Evolutionary conservation across 2,329 filamentous ascomycete genomes (phyloP).

Genomic region (Canariomyces notabilis): DNA sequence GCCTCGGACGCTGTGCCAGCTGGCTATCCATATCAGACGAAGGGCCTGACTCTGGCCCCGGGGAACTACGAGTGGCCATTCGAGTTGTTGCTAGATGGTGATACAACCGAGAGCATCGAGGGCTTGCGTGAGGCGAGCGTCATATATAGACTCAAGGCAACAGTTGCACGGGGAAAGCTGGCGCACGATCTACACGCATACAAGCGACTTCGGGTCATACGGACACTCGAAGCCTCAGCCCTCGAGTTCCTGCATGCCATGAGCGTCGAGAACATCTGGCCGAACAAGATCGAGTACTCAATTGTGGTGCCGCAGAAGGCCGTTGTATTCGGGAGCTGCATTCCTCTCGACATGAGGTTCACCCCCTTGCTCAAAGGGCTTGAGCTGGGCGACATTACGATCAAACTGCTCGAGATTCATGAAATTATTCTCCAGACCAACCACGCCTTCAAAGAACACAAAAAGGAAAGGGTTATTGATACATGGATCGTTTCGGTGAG

Average conservation of each 20-base stretch:
- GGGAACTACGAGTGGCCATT: slow-evolving; percentile 85
- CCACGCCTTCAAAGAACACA: slow-evolving; percentile 51
- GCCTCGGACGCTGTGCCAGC: slow-evolving; percentile 7
- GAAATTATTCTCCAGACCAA: slow-evolving; percentile 54
- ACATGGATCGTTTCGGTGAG: slow-evolving; percentile 52
- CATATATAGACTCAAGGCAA: slow-evolving; percentile 86
- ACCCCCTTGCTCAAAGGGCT: slow-evolving; percentile 86
- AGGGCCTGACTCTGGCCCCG: slow-evolving; percentile 56
- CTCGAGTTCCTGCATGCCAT: slow-evolving; percentile 80
- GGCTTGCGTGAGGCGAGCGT: slow-evolving; percentile 82
- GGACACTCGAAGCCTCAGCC: slow-evolving; percentile 69
- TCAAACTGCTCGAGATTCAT: slow-evolving; percentile 74
- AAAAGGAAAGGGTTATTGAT: slow-evolving; percentile 59
- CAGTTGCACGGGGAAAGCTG: slow-evolving; percentile 80
- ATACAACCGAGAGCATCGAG: slow-evolving; percentile 81
- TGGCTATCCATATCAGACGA: slow-evolving; percentile 36
- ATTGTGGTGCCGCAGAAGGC: slow-evolving; percentile 92
- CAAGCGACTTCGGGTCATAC: slow-evolving; percentile 72
- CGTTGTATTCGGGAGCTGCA: slow-evolving; percentile 83
- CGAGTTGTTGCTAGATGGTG: slow-evolving; percentile 65
- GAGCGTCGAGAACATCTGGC: slow-evolving; percentile 96
- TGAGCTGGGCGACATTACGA: slow-evolving; percentile 73
- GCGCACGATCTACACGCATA: slow-evolving; percentile 78
- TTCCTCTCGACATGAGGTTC: slow-evolving; percentile 80
- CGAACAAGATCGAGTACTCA: slow-evolving; percentile 94